Base-by-base conservation (phyloP, 2,329 filamentous ascomycete species). In the Neoascochyta sp. region DNA sequence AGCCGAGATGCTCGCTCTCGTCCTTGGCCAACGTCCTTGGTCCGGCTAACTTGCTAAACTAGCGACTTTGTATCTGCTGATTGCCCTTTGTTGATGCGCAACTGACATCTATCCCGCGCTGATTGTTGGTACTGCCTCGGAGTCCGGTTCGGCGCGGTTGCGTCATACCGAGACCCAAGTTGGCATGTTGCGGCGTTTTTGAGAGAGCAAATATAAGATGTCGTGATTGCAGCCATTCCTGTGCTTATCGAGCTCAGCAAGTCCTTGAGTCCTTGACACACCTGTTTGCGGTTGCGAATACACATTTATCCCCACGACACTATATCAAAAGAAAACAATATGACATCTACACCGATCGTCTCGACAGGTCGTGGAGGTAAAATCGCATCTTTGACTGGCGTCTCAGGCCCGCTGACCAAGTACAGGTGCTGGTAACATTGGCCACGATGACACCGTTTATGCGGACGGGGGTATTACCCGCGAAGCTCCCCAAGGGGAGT, bases 291-390 rank as follows among this genome's bases (percentile, higher is more conserved):
- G n/a, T n/a, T n/a, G n/a, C n/a, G n/a, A n/a, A n/a, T n/a, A n/a
- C n/a, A n/a, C n/a, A n/a, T n/a, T n/a, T n/a, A n/a, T n/a, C n/a
- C n/a, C n/a, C n/a, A n/a, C n/a, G n/a, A n/a, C n/a, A n/a, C n/a
- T n/a, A n/a, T n/a, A n/a, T n/a, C n/a, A n/a, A n/a, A n/a, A 26
- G 13, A 24, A 16, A 33, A 12, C 24, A 52, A 16, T 15, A 63
- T 60, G 57, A 42, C 59, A 36, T 41, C 43, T 11, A 41, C 40
- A 28, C 65, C 64, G 6, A 63, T 73, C 32, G 67, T 71, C 39
- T 78, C 74, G 13, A 76, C 76, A 43, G 75, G 75, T 36, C 73
- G 75, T 42, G 75, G 75, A 59, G 75, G 75, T 76, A 62, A 36
- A 60, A 36, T 21, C 23, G 24, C 14, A 28, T 13, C n/a, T n/a